Base-by-base conservation (phyloP, 75 land plant genomes). In the Sequoia sempervirens region DNA sequence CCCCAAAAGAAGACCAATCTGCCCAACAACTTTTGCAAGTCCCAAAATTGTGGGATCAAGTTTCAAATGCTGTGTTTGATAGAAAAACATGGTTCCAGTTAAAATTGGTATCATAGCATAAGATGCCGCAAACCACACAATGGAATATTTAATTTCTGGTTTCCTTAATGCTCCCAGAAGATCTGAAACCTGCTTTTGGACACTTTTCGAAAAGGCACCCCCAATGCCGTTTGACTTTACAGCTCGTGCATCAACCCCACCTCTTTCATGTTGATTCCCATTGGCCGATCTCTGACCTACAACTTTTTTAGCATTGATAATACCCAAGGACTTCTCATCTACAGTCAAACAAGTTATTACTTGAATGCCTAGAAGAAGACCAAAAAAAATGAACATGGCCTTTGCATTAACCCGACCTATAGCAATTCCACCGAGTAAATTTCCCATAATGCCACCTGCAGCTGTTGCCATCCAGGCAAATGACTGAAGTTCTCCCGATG, bases 381-480 rank as follows among this genome's bases (percentile, higher is more conserved):
- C 90, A 81, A 88, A 95, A 13, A 89, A 46, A 32, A 90, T 81
- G 74, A 95, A 93, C 91, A 97, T 94, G 45, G 66, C 58, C 83
- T 73, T 83, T 30, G 92, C 88, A 1, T 90, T 83, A 12, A 90
- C 69, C 45, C 84, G 73, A 78, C 83, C 79, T 41, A 95, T 81
- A 26, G 91, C 90, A 12, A 95, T 75, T 13, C 96, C 98, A 34
- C 93, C 96, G 1, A 92, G 23, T 8, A 97, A 83, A 84, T 95
- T 97, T 17, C 99, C 99, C 14, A 95, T 72, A 38, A 90, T 84
- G 4, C 94, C 98, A 23, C 96, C 99, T 3, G 76, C 37, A 12
- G 99, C 93, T 12, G 87, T 79, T 68, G 89, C 87, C 85, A 95
- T 89, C 93, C 98, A 95, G 13, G 90, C 99, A 89, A 93, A 97